A percentile compares a stretch with the other conserved stretches of the same genome.
Evolutionary conservation across 2,329 filamentous ascomycete genomes (phyloP).

Genomic region (Penicillium sp.): DNA sequence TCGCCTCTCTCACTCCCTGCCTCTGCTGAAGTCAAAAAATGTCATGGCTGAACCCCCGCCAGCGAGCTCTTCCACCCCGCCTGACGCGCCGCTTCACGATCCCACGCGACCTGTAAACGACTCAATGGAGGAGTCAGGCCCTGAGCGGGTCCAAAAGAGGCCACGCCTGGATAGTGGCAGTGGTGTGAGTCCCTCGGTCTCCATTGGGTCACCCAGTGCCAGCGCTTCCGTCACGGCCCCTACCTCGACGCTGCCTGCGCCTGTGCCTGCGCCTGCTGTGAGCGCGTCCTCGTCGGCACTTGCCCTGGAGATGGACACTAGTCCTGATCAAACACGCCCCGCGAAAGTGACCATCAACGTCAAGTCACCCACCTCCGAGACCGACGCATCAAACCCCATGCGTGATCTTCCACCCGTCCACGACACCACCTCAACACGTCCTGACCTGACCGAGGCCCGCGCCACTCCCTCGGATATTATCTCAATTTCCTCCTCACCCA

Average conservation of each 20-base stretch:
- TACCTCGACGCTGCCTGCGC: constrained; percentile 4
- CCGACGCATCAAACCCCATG: constrained; percentile 13
- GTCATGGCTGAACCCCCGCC: constrained; percentile 43
- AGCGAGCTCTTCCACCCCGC: constrained; percentile 41
- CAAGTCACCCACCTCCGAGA: constrained; percentile 30
- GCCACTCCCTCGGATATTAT: constrained; percentile 26
- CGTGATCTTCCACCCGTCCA: constrained; percentile 12
- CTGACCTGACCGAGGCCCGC: constrained; percentile 13
- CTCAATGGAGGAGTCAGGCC: constrained; percentile 38
- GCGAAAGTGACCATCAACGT: constrained; percentile 46
- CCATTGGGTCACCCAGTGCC: constrained; percentile 21
- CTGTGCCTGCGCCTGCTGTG: constrained; percentile 21
- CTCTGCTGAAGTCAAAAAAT: constrained; percentile 26
- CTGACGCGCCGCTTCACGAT: constrained; percentile 29
- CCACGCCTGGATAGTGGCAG: constrained; percentile 44
- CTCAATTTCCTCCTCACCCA: constrained; percentile 40
- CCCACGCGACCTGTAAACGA: constrained; percentile 26
- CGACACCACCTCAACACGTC: constrained; percentile 4
- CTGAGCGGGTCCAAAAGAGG: constrained; percentile 41
- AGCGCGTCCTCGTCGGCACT: constrained; percentile 20
- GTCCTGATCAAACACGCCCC: constrained; percentile 28
- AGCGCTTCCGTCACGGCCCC: background rate
- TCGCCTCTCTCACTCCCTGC: background rate
- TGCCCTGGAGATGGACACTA: constrained; percentile 25
- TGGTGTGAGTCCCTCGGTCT: constrained; percentile 30